A percentile compares a stretch with the other conserved stretches of the same genome.
Conservation (phyloP, 202 grass and related monocot genomes). For the Schoenoplectus triqueter region DNA sequence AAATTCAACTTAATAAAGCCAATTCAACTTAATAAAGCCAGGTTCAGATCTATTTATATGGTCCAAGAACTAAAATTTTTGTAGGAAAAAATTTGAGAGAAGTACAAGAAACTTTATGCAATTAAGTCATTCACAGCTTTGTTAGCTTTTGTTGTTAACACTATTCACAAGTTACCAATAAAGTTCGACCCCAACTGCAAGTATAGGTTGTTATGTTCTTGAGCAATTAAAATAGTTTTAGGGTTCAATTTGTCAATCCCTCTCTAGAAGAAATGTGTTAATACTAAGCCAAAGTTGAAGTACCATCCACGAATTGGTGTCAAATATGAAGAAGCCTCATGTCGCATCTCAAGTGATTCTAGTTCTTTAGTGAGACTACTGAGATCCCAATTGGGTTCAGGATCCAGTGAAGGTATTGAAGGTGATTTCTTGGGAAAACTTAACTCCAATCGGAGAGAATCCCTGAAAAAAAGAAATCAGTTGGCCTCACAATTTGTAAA, state of each 20-base stretch:
- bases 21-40: slow-evolving; percentile 11
- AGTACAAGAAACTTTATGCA: background rate
- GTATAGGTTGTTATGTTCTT: background rate
- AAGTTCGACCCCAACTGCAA: background rate
- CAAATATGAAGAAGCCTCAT: slow-evolving; percentile 21
- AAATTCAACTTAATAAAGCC: too few relatives aligned
- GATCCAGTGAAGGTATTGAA: slow-evolving; percentile 35
- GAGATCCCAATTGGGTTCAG: slow-evolving; percentile 41
- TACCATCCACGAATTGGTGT: slow-evolving; percentile 36
- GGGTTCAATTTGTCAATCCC: background rate
- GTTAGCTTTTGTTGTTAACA: background rate
- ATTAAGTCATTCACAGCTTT: background rate
- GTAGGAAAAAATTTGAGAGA: background rate
- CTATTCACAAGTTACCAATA: background rate
- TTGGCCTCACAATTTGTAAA: background rate
- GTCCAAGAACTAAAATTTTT: background rate
- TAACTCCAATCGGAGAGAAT: slow-evolving; percentile 32
- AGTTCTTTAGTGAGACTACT: slow-evolving; percentile 24
- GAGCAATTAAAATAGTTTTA: background rate
- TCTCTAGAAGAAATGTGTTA: background rate
- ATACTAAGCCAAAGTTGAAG: slow-evolving; percentile 5
- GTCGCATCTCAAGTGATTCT: slow-evolving; percentile 30
- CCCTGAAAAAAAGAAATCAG: slow-evolving; percentile 26
- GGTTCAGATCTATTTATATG: background rate
- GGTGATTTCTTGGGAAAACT: slow-evolving; percentile 40